Evolutionary conservation across 179 eudicot genomes (phyloP), one percentile per base, ranked within the genome.

Genomic region (Silene vulgaris): DNA sequence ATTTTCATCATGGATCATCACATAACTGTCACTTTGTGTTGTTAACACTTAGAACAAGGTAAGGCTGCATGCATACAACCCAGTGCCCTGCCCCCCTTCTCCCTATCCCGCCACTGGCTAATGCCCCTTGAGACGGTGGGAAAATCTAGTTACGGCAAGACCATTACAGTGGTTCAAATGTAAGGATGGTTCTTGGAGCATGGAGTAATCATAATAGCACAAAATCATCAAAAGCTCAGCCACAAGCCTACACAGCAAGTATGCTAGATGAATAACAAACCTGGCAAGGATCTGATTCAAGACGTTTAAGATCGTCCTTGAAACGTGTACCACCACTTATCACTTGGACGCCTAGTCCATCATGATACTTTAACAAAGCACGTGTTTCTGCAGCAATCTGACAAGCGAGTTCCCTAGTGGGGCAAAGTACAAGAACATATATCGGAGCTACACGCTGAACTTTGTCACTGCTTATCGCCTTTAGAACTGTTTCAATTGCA

Each of bases 361-460:
- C 86, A 84, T 95, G 99, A 86, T 88, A 80, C 89, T 88, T 92
- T 71, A 95, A 80, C 88, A 95, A 72, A 48, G 86, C 95, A 77
- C 90, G 88, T 65, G 99, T 87, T 78, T 95, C 96, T 30, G 96
- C 99, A 79, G 90, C 86, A 80, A 92, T 82, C 84, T 95, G 97
- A 84, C 99, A 90, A 16, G 97, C 99, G 66, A 95, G 97, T 81
- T 95, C 99, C 85, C 99, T 86, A 3, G 96, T 92, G 67, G 99
- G 99, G 77, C 99, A 95, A 29, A 95, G 83, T 80, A 95, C 85
- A 71, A 95, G 97, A 84, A 83, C 97, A 80, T 82, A 81, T 63
- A 90, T 76, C 6, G 96, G 91, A 62, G 92, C 86, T 64, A 86
- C 81, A 52, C 91, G 83, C 73, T 77, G 88, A 66, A 29, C 80